Conservation (phyloP, 805 yeast species). For the Sugiyamaella smithiae region DNA sequence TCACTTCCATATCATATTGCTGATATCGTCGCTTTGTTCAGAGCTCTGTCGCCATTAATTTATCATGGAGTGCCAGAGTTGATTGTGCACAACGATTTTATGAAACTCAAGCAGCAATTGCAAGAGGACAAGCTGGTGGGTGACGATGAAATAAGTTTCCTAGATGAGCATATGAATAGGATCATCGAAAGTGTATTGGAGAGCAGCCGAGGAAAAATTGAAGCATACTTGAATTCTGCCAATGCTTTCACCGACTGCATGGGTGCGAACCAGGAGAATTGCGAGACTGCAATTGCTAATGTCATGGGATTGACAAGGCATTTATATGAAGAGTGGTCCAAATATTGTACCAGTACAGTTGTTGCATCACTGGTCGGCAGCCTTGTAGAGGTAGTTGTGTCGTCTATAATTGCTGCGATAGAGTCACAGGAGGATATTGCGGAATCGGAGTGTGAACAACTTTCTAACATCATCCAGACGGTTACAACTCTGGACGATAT, state of each 20-base stretch:
- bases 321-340: conserved; percentile 16
- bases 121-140: neutral
- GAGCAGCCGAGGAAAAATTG: conserved; percentile 7
- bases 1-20: conserved; percentile 5
- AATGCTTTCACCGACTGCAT: conserved; percentile 23
- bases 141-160: conserved; percentile 5
- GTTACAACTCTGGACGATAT: conserved; percentile 18
- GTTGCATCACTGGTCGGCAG: conserved; percentile 20
- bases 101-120: conserved; percentile 2
- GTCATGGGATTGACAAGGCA: conserved; percentile 14
- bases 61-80: conserved; percentile 17
- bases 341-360: conserved; percentile 15
- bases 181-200: conserved; percentile 13
- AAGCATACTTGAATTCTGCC: conserved; percentile 15
- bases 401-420: conserved; percentile 22
- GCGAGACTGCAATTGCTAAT: conserved; percentile 22
- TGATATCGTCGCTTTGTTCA: conserved; percentile 24
- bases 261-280: conserved; percentile 15
- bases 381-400: conserved; percentile 29
- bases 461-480: conserved; percentile 19
- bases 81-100: conserved; percentile 23
- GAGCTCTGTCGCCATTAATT: conserved; percentile 23
- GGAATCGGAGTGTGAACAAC: conserved; percentile 28
- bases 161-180: conserved; percentile 15
- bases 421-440: conserved; percentile 31